Percentiles rank a stretch among this genome's conserved stretches.
Conservation (phyloP, 2,329 filamentous ascomycete genomes). For the Colletotrichum spinosum region DNA sequence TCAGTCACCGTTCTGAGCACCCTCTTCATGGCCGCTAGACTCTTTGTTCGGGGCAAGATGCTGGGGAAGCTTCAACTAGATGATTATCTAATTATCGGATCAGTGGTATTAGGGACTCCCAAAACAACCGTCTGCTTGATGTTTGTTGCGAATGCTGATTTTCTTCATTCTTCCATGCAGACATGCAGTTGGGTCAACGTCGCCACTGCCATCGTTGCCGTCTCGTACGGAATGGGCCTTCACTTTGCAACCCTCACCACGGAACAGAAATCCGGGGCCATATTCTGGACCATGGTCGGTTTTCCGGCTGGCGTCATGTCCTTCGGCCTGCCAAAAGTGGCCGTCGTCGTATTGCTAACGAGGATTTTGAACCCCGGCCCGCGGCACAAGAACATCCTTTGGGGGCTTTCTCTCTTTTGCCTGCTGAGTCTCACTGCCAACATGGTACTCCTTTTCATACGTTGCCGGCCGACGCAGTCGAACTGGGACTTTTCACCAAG, state of each 20-base stretch:
- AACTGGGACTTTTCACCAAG: constrained; percentile 52
- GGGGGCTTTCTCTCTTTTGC: constrained; percentile 47
- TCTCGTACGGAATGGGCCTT: constrained; percentile 52
- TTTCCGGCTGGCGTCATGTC: constrained; percentile 53
- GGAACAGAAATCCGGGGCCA: constrained; percentile 44
- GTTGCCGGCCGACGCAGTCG: constrained; percentile 52
- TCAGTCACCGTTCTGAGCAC: constrained; percentile 44
- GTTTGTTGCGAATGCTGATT: neutral
- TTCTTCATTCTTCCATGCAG: constrained; percentile 35
- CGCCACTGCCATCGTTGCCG: constrained; percentile 47
- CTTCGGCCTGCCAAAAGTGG: constrained; percentile 55
- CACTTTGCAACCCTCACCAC: constrained; percentile 48
- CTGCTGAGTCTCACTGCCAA: constrained; percentile 47
- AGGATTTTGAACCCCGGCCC: constrained; percentile 51
- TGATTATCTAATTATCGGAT: constrained; percentile 50
- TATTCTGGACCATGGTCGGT: constrained; percentile 50
- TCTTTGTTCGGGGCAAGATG: constrained; percentile 46
- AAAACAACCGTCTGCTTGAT: neutral
- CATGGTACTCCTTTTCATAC: constrained; percentile 54
- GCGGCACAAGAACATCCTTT: constrained; percentile 50
- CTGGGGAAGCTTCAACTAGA: constrained; percentile 48
- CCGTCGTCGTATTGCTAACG: constrained; percentile 52
- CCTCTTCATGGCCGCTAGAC: constrained; percentile 44
- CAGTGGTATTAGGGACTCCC: constrained; percentile 42
- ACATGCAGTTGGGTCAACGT: constrained; percentile 49